phyloP scores from a whole-genome alignment of 1,284 basidiomycete species.

The Amylostereum areolatum region DNA sequence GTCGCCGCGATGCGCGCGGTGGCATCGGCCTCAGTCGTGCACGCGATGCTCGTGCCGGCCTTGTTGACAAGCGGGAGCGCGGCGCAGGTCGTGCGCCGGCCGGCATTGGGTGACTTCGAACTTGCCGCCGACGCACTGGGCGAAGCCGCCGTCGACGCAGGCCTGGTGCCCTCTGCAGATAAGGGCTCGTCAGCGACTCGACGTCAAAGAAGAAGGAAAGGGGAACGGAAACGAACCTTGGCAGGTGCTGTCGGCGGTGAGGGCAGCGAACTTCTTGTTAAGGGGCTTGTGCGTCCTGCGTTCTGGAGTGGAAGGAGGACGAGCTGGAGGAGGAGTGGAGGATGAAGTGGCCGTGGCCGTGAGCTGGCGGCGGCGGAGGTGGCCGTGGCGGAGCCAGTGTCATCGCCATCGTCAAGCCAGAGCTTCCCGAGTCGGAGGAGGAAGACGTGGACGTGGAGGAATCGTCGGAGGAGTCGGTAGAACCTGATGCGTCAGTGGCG shows the following conservation, averaged over 20 bases:
- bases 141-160: conserved; percentile 26
- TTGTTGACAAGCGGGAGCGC: conserved; percentile 57
- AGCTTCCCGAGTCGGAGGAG: conserved; percentile 1
- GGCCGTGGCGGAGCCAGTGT: conserved; percentile 4
- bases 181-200: conserved; percentile 27
- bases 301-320: conserved; percentile 19
- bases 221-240: conserved; percentile 15
- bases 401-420: conserved; percentile 1
- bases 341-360: conserved; percentile 15
- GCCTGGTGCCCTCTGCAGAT: too few species aligned
- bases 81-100: conserved; percentile 34
- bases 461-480: conserved; percentile 1
- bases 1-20: conserved; percentile 44
- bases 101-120: conserved; percentile 39
- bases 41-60: conserved; percentile 50
- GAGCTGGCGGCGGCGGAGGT: conserved; percentile 7
- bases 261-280: conserved; percentile 41
- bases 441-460: conserved; percentile 11
- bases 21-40: conserved; percentile 46
- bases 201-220: background rate
- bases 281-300: conserved; percentile 39
- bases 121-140: conserved; percentile 38
- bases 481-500: conserved; percentile 2
- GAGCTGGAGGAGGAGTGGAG: conserved; percentile 6
- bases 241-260: conserved; percentile 36